Evolutionary conservation across 1,284 basidiomycete species (phyloP).

Genomic region (Papiliotrema nemorosa): DNA sequence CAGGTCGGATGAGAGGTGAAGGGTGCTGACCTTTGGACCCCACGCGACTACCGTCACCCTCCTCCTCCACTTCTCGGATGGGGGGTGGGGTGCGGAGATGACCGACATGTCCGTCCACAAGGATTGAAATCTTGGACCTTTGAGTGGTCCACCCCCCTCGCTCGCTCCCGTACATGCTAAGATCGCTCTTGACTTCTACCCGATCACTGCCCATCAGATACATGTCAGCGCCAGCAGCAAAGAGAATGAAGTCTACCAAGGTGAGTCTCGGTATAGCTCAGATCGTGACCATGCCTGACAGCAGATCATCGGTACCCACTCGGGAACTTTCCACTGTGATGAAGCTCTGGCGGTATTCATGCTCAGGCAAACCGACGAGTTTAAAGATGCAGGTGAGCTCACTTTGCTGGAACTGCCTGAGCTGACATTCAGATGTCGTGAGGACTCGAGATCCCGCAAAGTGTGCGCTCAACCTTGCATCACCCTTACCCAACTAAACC

Average conservation of each 20-base stretch:
- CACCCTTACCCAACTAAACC: background rate
- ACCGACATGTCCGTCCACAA: no score
- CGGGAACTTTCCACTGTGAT: slow-evolving; percentile 95
- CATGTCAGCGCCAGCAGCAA: slow-evolving; percentile 22
- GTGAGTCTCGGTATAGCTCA: slow-evolving; percentile 10
- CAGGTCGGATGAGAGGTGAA: no score
- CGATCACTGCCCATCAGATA: background rate
- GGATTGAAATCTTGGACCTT: no score
- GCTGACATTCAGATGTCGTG: slow-evolving; percentile 59
- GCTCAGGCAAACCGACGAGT: slow-evolving; percentile 71
- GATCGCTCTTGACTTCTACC: no score
- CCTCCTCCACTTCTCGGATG: no score
- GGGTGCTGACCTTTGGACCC: no score
- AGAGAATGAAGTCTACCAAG: slow-evolving; percentile 49
- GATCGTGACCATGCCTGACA: background rate
- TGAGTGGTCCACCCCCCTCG: no score
- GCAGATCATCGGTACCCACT: slow-evolving; percentile 78
- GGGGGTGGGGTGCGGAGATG: no score
- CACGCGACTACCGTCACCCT: no score
- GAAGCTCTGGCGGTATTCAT: slow-evolving; percentile 59
- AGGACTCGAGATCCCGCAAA: slow-evolving; percentile 75
- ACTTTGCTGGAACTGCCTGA: background rate
- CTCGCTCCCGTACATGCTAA: no score
- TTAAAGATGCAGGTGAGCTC: slow-evolving; percentile 65
- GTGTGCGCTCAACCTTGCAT: slow-evolving; percentile 35